Percentiles rank a stretch among this genome's conserved stretches.
phyloP scores from a whole-genome alignment of 2,329 filamentous ascomycete species.

The Lachnellula cervina region DNA sequence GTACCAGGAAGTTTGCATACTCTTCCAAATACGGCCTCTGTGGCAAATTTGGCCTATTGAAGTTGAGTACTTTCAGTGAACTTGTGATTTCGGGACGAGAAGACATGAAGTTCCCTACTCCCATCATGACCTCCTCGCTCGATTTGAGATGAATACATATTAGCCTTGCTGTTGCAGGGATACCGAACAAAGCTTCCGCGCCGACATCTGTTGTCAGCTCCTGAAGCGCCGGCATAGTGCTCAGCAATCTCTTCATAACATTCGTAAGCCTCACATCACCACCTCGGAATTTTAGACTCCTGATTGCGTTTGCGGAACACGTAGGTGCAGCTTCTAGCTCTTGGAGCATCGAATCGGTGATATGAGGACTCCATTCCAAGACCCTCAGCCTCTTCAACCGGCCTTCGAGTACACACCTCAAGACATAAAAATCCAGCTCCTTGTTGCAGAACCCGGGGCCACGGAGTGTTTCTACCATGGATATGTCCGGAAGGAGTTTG shows the following conservation, averaged over 20 bases:
- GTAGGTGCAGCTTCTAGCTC: background rate
- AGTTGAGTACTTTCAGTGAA: background rate
- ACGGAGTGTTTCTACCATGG: background rate
- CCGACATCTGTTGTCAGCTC: background rate
- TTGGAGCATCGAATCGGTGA: background rate
- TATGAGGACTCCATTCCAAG: conserved; percentile 2
- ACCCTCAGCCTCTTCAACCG: background rate
- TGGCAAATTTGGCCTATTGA: background rate
- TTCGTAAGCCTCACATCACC: background rate
- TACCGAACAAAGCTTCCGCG: background rate
- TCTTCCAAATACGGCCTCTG: background rate
- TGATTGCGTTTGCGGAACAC: background rate
- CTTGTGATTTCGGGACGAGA: background rate
- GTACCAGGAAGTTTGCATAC: background rate
- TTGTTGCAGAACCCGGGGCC: background rate
- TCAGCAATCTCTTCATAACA: background rate
- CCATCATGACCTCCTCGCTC: background rate
- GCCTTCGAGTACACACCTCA: background rate
- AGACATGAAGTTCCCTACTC: background rate
- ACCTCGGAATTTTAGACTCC: background rate
- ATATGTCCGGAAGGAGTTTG: background rate
- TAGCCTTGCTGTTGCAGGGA: background rate
- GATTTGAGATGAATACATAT: background rate
- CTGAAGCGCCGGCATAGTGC: background rate
- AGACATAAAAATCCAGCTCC: background rate